phyloP scores from a whole-genome alignment of 768 basidiomycete species.

The Exsudoporus frostii region DNA sequence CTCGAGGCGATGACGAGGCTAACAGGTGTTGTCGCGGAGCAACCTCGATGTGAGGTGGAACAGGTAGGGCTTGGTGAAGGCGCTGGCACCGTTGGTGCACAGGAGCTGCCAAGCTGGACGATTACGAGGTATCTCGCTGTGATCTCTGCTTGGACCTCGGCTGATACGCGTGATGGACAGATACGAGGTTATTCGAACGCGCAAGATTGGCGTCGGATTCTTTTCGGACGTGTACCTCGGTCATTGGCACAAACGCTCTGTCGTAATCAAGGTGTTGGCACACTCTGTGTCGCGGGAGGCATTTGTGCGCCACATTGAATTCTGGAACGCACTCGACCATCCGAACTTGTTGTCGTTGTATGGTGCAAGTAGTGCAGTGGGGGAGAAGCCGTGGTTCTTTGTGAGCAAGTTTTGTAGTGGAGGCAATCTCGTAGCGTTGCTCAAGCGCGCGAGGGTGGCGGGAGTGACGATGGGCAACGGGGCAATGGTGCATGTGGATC shows the following conservation, averaged over 20 bases:
- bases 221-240: constrained; percentile 81
- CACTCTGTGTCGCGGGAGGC: constrained; percentile 56
- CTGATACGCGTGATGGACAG: constrained; percentile 28
- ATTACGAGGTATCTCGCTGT: constrained; percentile 52
- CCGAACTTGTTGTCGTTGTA: constrained; percentile 69
- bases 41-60: not conserved
- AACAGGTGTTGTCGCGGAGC: constrained; percentile 33
- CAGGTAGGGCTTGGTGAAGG: not conserved
- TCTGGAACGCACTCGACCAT: constrained; percentile 71
- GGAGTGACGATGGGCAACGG: not conserved
- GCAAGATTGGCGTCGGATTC: constrained; percentile 67
- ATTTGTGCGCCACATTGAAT: constrained; percentile 66
- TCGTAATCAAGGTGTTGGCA: constrained; percentile 72
- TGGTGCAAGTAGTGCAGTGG: constrained; percentile 71
- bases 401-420: constrained; percentile 71
- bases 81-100: not conserved
- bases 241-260: constrained; percentile 60
- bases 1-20: constrained; percentile 69
- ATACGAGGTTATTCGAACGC: constrained; percentile 72
- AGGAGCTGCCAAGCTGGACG: constrained; percentile 65
- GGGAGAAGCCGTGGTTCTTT: constrained; percentile 74
- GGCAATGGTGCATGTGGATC: constrained; percentile 29
- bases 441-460: constrained; percentile 35
- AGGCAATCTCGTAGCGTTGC: constrained; percentile 59
- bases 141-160: not conserved